phyloP scores from a whole-genome alignment of 495 filamentous ascomycete species.

The Penicillium tannophilum region DNA sequence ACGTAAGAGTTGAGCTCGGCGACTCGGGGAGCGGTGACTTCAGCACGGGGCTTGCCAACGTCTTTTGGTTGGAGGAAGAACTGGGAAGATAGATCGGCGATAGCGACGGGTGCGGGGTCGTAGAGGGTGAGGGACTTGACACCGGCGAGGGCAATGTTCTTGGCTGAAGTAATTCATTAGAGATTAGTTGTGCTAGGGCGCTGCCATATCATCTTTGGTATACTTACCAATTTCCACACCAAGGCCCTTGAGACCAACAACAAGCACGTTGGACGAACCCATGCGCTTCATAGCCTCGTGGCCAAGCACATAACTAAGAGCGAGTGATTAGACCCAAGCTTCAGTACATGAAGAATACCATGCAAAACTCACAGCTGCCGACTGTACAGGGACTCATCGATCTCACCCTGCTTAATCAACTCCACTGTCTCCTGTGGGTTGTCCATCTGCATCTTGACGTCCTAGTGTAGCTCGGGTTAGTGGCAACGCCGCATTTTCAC shows the following conservation, averaged over 20 bases:
- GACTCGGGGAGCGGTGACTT: constrained; percentile 82
- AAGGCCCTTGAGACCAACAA: constrained; percentile 89
- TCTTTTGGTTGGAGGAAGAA: constrained; percentile 92
- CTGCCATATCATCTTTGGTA: background rate
- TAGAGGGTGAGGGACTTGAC: constrained; percentile 87
- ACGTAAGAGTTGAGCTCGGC: constrained; percentile 97
- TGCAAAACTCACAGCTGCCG: constrained; percentile 72
- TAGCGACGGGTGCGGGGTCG: constrained; percentile 77
- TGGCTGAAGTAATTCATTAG: constrained; percentile 57
- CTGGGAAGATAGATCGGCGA: constrained; percentile 89
- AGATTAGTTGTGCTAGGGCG: constrained; percentile 2
- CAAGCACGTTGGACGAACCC: constrained; percentile 91
- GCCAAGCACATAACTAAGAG: constrained; percentile 78
- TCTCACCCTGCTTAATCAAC: constrained; percentile 67
- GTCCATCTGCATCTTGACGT: constrained; percentile 84
- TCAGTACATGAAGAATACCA: background rate
- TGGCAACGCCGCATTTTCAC: constrained; percentile 11
- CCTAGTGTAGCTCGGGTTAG: constrained; percentile 37
- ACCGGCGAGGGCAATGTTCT: constrained; percentile 97
- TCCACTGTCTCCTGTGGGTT: constrained; percentile 56
- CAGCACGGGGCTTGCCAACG: constrained; percentile 88
- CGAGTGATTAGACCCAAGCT: constrained; percentile 6
- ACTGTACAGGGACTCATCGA: constrained; percentile 98
- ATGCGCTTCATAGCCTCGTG: constrained; percentile 99
- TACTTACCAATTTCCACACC: constrained; percentile 87